Evolutionary conservation across 2,329 filamentous ascomycete species (phyloP), one percentile per base, ranked within the genome.

Genomic region (Fusarium multiceps): DNA sequence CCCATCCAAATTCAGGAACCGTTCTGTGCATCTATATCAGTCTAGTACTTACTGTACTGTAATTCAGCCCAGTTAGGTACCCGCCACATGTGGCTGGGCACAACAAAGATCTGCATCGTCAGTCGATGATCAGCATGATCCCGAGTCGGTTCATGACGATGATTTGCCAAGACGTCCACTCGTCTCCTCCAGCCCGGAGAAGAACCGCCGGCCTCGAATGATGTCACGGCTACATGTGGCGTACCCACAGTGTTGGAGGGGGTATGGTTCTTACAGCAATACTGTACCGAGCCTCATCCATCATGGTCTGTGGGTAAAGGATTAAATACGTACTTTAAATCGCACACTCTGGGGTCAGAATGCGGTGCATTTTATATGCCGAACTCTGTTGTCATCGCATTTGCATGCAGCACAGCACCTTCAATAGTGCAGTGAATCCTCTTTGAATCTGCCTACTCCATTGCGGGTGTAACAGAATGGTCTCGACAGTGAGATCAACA

Each of bases 181-280:
- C 41, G 47, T 62, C 28, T 55, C 42, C 32, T 18, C 55, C 34
- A 45, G 27, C 7, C 59, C 72, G 72, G 72, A 74, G 71, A 55
- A 59, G 57, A 56, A 27, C 10, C 57, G 28, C 72, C 71, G 64
- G 62, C 51, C 30, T 20, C 37, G 32, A 30, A 75, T 74, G 72
- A 74, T 73, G 66, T 74, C 72, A 75, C 27, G 12, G 25, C 41
- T 11, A 23, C 25, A 12, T 74, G 68, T 69, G 70, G 72, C 72
- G 68, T 45, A 27, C 55, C 20, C 23, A 73, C 68, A 68, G 60
- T 74, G 57, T 40, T 41, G 12, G 27, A n/a, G 13, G n/a, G 3
- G 2, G 9, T 42, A 14, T 25, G 18, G 12, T 10, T 34, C 23
- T 12, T 37, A 60, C 11, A 20, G 11, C 6, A n/a, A 11, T 20